These are phyloP conservation scores for Petunia hybrid DNA, from an alignment of 305 asterid species.

Conservation along the genomic window DNA sequence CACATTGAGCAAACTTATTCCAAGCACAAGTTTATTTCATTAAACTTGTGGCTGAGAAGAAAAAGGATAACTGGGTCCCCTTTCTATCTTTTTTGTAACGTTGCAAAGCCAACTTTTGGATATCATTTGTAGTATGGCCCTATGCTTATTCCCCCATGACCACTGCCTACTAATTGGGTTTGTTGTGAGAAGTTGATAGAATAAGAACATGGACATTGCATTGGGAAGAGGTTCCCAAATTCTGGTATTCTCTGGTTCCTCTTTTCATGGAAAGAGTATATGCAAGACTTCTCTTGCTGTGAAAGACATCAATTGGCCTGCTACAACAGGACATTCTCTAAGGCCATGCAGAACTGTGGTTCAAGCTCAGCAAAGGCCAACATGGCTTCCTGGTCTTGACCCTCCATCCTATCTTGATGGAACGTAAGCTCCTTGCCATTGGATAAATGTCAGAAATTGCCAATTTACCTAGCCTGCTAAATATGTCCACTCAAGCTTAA, in stretches of 20 bases:
- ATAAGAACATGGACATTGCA: conserved; percentile 57
- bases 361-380: conserved; percentile 77
- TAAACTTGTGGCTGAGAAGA: not conserved
- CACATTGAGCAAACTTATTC: not conserved
- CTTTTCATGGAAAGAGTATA: conserved; percentile 49
- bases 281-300: conserved; percentile 42
- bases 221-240: conserved; percentile 56
- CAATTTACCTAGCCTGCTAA: no score
- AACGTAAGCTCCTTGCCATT: conserved; percentile 59
- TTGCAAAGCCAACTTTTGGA: conserved; percentile 16
- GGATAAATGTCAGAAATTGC: not conserved
- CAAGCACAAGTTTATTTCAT: no score
- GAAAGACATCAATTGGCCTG: conserved; percentile 43
- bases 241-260: conserved; percentile 49
- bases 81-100: not conserved
- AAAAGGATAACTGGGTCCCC: conserved; percentile 24
- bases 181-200: conserved; percentile 23
- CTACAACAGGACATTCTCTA: conserved; percentile 39
- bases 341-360: conserved; percentile 41
- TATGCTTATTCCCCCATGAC: not conserved
- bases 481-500: no score
- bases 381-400: conserved; percentile 96
- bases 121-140: not conserved
- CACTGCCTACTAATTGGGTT: not conserved
- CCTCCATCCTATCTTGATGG: conserved; percentile 93